These are phyloP conservation scores for Cinnamomum micranthum DNA, from an alignment of 164 flowering plant genomes.

Conservation along the genomic window DNA sequence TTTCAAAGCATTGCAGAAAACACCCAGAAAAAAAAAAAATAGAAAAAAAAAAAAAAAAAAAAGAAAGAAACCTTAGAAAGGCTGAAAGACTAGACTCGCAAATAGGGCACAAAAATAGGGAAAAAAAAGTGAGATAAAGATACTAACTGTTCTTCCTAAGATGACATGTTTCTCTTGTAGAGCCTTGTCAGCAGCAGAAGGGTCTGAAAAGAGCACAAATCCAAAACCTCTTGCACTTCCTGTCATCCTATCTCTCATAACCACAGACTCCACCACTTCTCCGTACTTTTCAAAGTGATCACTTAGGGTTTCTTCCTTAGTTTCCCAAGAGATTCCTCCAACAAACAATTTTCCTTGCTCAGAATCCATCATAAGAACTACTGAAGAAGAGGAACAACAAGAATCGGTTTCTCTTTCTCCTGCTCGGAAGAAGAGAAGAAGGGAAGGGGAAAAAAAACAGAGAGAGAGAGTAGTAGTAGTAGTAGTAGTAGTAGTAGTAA, in stretches of 20 bases:
- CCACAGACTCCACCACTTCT: conserved; percentile 30
- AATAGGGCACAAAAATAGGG: not conserved
- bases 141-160: conserved; percentile 49
- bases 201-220: conserved; percentile 56
- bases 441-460: not conserved
- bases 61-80: not conserved
- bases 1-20: not conserved
- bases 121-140: not conserved
- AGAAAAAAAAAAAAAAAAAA: no score
- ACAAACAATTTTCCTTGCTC: conserved; percentile 58
- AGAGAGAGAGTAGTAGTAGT: not conserved
- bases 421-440: no score
- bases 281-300: conserved; percentile 61
- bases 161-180: conserved; percentile 55
- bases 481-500: not conserved
- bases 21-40: not conserved
- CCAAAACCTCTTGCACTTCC: conserved; percentile 58
- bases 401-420: no score
- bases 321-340: conserved; percentile 64
- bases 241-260: conserved; percentile 40
- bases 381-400: no score
- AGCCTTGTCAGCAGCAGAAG: conserved; percentile 44
- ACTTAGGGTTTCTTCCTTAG: conserved; percentile 44
- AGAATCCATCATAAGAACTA: conserved; percentile 25
- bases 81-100: not conserved